These are phyloP conservation scores for Colletotrichum euphorbiae DNA, from an alignment of 2,329 filamentous ascomycete species.

Conservation along the genomic window DNA sequence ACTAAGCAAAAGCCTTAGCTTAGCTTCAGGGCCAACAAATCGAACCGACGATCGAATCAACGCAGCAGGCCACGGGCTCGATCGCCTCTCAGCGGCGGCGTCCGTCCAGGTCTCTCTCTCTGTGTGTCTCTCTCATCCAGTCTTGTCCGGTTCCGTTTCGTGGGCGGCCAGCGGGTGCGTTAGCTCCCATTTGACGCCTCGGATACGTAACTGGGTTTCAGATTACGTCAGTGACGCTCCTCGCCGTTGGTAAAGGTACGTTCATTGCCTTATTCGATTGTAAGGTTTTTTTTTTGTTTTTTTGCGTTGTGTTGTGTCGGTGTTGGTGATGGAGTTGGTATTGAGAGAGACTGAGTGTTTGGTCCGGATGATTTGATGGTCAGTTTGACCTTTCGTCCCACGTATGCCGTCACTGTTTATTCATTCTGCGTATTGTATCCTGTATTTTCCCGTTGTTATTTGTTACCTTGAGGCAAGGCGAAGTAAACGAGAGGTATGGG, in stretches of 20 bases:
- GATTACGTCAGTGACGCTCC: slow-evolving; percentile 36
- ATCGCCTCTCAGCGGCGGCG: too few species aligned
- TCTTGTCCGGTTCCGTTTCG: slow-evolving; percentile 26
- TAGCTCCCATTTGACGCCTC: slow-evolving; percentile 33
- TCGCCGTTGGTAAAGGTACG: not conserved
- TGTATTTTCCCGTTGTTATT: too few species aligned
- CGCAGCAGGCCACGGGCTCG: too few species aligned
- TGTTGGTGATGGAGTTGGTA: not conserved
- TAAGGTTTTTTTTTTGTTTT: too few species aligned
- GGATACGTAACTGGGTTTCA: slow-evolving; percentile 26
- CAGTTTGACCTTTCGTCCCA: not conserved
- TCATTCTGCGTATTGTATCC: not conserved
- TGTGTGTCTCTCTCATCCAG: too few species aligned
- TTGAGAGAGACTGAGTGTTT: not conserved
- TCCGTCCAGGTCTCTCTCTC: not conserved
- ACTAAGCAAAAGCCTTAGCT: not conserved
- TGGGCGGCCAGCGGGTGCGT: slow-evolving; percentile 4
- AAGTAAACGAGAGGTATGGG: not conserved
- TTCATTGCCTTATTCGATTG: not conserved
- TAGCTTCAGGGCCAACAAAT: slow-evolving; percentile 16
- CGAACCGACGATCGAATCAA: slow-evolving; percentile 29
- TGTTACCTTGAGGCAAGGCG: too few species aligned
- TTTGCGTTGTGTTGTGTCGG: not conserved
- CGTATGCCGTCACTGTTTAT: slow-evolving; percentile 24
- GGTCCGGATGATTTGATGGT: too few species aligned